These are phyloP conservation scores for Excoecaria cochinchinensis DNA, from an alignment of 345 rosid species.

Conservation along the genomic window DNA sequence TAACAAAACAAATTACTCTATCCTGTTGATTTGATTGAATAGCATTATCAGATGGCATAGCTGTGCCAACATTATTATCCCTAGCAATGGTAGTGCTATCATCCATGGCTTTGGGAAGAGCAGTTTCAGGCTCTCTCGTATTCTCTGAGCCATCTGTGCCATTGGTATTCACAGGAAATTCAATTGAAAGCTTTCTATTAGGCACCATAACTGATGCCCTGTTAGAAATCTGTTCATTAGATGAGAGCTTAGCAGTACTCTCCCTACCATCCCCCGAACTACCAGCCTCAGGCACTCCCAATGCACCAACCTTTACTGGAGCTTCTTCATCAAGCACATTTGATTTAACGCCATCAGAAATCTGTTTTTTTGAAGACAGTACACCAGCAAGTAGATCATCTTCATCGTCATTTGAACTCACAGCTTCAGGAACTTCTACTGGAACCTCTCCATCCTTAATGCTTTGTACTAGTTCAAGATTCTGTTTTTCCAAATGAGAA, in stretches of 20 bases:
- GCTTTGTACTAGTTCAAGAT: conserved; percentile 19
- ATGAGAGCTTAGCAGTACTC: neutral
- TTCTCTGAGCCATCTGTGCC: conserved; percentile 7
- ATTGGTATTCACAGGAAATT: neutral
- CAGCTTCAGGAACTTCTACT: conserved; percentile 18
- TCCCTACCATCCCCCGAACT: conserved; percentile 11
- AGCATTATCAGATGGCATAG: neutral
- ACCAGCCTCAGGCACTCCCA: too few relatives aligned
- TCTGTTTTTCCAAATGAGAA: conserved; percentile 24
- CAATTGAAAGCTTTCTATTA: conserved; percentile 7
- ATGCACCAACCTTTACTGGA: neutral
- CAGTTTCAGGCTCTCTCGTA: conserved; percentile 17
- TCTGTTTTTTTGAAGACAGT: conserved; percentile 11
- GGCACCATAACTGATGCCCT: neutral
- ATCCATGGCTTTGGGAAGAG: neutral
- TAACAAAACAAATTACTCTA: neutral
- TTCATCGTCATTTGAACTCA: conserved; percentile 25
- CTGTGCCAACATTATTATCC: neutral
- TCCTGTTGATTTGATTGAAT: neutral
- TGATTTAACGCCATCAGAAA: conserved; percentile 6
- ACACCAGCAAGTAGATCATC: conserved; percentile 14
- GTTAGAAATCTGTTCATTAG: conserved; percentile 3
- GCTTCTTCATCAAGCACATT: conserved; percentile 10
- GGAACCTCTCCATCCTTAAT: conserved; percentile 26
- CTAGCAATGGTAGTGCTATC: neutral